Percentiles rank a stretch among this genome's conserved stretches.
Conservation (phyloP, 495 filamentous ascomycete species). For the Penicillium bialowiezense region DNA sequence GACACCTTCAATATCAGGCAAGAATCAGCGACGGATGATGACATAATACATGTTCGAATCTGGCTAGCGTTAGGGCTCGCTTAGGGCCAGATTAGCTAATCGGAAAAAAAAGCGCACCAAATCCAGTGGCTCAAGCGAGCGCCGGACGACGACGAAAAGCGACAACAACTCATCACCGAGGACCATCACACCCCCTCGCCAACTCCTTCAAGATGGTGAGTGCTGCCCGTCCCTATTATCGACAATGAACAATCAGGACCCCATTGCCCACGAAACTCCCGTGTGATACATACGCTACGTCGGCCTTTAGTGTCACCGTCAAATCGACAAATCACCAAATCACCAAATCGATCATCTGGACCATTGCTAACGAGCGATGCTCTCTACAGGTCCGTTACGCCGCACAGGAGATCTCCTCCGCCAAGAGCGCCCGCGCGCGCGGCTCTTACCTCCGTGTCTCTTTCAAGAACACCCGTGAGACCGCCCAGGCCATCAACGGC, state of each 20-base stretch:
- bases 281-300: not conserved
- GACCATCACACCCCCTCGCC: constrained; percentile 47
- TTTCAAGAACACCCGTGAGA: constrained; percentile 99
- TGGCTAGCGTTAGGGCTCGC: no score
- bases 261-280: constrained; percentile 5
- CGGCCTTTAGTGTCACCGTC: constrained; percentile 5
- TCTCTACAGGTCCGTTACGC: constrained; percentile 90
- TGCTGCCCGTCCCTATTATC: constrained; percentile 20
- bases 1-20: no score
- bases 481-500: constrained; percentile 97
- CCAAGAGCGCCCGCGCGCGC: constrained; percentile 94
- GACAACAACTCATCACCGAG: constrained; percentile 47
- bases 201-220: constrained; percentile 58
- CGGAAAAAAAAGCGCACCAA: constrained; percentile 46
- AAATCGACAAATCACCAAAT: constrained; percentile 7
- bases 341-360: not conserved
- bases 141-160: constrained; percentile 45
- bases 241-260: constrained; percentile 10
- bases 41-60: no score
- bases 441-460: constrained; percentile 98
- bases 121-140: constrained; percentile 28
- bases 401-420: constrained; percentile 78
- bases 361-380: constrained; percentile 30
- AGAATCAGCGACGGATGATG: no score
- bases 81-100: constrained; percentile 46